Evolutionary conservation across 306 rosid genomes (phyloP).

Genomic region (Cicer cuneatum): DNA sequence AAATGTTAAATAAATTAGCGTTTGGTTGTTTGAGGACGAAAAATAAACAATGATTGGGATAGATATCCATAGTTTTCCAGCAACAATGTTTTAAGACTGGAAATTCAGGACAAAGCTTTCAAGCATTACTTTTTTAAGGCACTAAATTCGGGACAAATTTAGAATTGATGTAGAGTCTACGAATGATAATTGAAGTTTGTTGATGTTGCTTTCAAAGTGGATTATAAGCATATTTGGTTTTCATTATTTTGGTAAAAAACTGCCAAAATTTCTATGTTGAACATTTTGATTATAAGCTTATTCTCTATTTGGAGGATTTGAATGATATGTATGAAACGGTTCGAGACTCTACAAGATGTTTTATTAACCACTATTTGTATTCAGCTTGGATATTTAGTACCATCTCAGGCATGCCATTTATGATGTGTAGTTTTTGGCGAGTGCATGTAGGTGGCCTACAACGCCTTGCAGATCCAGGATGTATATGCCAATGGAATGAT

Average conservation of each 20-base stretch:
- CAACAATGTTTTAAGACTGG: background rate
- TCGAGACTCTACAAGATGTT: background rate
- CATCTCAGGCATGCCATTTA: too few species aligned
- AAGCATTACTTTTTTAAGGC: background rate
- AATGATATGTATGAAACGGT: background rate
- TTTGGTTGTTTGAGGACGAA: background rate
- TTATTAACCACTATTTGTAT: background rate
- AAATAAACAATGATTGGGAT: too few species aligned
- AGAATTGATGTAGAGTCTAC: background rate
- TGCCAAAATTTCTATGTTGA: slow-evolving; percentile 16
- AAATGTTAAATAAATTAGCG: background rate
- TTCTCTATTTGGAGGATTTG: background rate
- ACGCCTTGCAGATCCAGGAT: too few species aligned
- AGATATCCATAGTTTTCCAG: background rate
- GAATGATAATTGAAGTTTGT: slow-evolving; percentile 8
- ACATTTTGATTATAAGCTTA: background rate
- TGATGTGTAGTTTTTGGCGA: too few species aligned
- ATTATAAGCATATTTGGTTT: slow-evolving; percentile 15
- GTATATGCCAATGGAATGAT: too few species aligned
- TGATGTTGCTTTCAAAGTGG: background rate
- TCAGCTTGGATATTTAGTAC: background rate
- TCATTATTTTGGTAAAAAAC: background rate
- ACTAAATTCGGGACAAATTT: slow-evolving; percentile 6
- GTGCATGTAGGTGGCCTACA: too few species aligned
- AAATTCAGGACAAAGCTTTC: background rate